These are phyloP conservation scores for Magnolia kwangsiensis DNA, from an alignment of 164 flowering plant genomes.

Conservation along the genomic window DNA sequence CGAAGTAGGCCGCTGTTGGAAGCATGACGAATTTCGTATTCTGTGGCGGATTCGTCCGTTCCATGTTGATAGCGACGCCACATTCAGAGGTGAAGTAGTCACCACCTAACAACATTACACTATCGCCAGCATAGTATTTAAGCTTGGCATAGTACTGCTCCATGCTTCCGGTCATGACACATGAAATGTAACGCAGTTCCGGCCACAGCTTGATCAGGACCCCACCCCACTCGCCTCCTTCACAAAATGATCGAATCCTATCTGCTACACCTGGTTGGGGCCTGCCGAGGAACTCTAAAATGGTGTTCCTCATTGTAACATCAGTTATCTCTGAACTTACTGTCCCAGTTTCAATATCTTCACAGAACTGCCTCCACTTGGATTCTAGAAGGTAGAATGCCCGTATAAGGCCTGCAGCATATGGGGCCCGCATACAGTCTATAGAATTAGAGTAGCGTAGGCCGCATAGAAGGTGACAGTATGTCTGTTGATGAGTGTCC, in stretches of 20 bases:
- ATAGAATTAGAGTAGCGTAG: slow-evolving; percentile 27
- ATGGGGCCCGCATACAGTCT: slow-evolving; percentile 37
- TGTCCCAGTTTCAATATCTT: slow-evolving; percentile 38
- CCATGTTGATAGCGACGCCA: slow-evolving; percentile 37
- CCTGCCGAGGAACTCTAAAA: slow-evolving; percentile 35
- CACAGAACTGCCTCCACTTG: slow-evolving; percentile 42
- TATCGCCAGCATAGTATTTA: slow-evolving; percentile 35
- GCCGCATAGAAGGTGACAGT: slow-evolving; percentile 54
- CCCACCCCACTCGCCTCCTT: slow-evolving; percentile 31
- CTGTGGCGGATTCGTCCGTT: slow-evolving; percentile 38
- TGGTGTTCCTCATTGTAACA: slow-evolving; percentile 35
- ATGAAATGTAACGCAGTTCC: slow-evolving; percentile 32
- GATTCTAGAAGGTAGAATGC: slow-evolving; percentile 37
- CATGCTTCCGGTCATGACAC: slow-evolving; percentile 47
- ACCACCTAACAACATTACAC: slow-evolving; percentile 34
- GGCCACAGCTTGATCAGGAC: slow-evolving; percentile 42
- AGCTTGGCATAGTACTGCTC: slow-evolving; percentile 38
- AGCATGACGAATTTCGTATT: slow-evolving; percentile 32
- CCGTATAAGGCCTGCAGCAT: slow-evolving; percentile 36
- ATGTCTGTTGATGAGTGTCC: slow-evolving; percentile 39
- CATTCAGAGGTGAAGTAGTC: slow-evolving; percentile 55
- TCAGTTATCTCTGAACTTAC: slow-evolving; percentile 29
- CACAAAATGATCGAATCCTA: slow-evolving; percentile 27
- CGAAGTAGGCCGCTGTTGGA: slow-evolving; percentile 55
- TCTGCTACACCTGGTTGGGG: slow-evolving; percentile 33